Evolutionary conservation across 202 grass and related monocot genomes (phyloP).

Genomic region (Zoysia matrella): DNA sequence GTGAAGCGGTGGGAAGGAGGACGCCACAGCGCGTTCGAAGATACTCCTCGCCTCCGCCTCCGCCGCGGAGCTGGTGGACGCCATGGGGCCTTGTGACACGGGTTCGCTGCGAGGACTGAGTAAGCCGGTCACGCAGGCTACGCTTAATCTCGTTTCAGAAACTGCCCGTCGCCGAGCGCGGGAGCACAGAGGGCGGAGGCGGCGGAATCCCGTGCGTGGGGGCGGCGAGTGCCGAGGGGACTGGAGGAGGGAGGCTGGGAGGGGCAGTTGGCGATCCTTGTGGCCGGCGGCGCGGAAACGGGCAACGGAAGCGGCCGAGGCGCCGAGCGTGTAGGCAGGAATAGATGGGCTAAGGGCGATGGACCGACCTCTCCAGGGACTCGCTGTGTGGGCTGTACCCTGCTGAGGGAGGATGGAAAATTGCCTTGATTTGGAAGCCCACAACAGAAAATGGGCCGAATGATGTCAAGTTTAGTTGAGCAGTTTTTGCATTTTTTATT

Average conservation of each 20-base stretch:
- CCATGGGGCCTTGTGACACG: conserved; percentile 1
- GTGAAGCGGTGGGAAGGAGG: conserved; percentile 54
- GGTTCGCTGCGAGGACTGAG: not conserved
- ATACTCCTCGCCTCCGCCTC: conserved; percentile 41
- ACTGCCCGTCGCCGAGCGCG: too few relatives aligned
- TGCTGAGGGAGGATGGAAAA: too few relatives aligned
- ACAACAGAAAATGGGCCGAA: too few relatives aligned
- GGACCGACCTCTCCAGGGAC: too few relatives aligned
- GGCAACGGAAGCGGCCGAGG: not conserved
- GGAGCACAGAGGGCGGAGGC: not conserved
- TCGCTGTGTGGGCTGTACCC: too few relatives aligned
- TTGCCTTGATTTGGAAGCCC: too few relatives aligned
- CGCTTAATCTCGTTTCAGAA: not conserved
- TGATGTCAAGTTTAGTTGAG: too few relatives aligned
- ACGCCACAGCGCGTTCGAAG: conserved; percentile 36
- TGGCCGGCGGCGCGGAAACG: conserved; percentile 33
- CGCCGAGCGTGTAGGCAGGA: not conserved
- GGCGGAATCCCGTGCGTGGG: not conserved
- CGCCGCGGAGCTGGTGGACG: conserved; percentile 19
- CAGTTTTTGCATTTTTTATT: too few relatives aligned
- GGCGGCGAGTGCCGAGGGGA: conserved; percentile 5
- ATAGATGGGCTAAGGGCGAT: too few relatives aligned
- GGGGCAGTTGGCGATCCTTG: not conserved
- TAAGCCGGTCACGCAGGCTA: not conserved
- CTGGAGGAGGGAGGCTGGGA: not conserved